Conservation (phyloP, 106 monocot genomes). For the Ottelia alismoides region DNA sequence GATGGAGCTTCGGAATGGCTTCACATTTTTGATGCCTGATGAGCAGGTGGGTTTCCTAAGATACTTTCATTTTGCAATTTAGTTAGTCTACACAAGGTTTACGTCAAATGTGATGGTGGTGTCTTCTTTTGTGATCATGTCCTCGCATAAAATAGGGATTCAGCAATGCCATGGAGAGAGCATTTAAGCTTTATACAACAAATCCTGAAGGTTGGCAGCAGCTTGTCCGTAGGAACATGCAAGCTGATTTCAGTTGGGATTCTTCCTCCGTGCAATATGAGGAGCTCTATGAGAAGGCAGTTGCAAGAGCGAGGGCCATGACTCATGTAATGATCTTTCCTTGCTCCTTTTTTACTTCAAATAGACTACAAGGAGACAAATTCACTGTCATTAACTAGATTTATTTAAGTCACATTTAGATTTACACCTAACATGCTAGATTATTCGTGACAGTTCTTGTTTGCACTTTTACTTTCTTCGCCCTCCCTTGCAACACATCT, state of each 20-base stretch:
- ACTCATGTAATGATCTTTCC: too few relatives aligned
- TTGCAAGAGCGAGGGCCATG: conserved; percentile 48
- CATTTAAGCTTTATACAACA: conserved; percentile 49
- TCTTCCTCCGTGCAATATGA: conserved; percentile 73
- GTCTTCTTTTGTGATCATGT: neutral
- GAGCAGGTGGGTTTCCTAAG: conserved; percentile 41
- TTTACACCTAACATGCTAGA: too few relatives aligned
- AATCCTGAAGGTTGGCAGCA: conserved; percentile 45
- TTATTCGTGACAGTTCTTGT: too few relatives aligned
- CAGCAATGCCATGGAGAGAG: conserved; percentile 54
- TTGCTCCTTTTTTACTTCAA: too few relatives aligned
- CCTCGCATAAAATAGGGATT: too few relatives aligned
- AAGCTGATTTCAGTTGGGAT: conserved; percentile 81
- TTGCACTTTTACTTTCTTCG: too few relatives aligned
- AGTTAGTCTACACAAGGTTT: neutral
- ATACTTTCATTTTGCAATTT: neutral
- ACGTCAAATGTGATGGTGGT: neutral
- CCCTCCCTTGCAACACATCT: too few relatives aligned
- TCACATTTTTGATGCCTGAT: conserved; percentile 57
- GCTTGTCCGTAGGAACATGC: conserved; percentile 66
- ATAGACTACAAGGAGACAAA: too few relatives aligned
- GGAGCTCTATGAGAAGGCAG: conserved; percentile 56
- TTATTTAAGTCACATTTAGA: too few relatives aligned
- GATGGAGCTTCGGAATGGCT: conserved; percentile 54
- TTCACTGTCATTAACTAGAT: too few relatives aligned